Conservation (phyloP, 2,329 filamentous ascomycete species). For the Penicillium hordei region DNA sequence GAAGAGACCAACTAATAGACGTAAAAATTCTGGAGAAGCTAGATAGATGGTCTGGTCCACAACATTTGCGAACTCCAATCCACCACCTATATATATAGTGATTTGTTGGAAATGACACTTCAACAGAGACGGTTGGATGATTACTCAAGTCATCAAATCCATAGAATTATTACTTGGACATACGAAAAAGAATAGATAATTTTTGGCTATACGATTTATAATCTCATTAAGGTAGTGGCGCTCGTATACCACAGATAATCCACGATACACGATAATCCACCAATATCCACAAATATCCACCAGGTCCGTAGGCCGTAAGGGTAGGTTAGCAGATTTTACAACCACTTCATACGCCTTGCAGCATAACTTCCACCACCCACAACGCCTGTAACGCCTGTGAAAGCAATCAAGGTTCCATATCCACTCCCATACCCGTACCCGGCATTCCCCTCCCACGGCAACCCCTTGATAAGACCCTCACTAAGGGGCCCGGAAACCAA, state of each 20-base stretch:
- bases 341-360: constrained; percentile 1
- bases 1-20: too few species aligned
- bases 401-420: constrained; percentile 31
- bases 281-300: not conserved
- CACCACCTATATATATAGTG: too few species aligned
- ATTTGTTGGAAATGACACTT: too few species aligned
- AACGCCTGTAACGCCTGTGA: constrained; percentile 28
- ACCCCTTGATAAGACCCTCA: constrained; percentile 36
- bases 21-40: too few species aligned
- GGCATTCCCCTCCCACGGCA: constrained; percentile 20
- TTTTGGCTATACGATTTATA: not conserved
- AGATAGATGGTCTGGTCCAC: too few species aligned
- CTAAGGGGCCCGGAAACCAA: constrained; percentile 53
- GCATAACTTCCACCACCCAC: constrained; percentile 14
- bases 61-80: too few species aligned
- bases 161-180: too few species aligned
- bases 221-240: not conserved
- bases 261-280: too few species aligned
- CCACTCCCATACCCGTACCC: constrained; percentile 29
- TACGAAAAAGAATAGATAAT: too few species aligned
- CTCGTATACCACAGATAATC: not conserved
- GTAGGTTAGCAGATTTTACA: not conserved
- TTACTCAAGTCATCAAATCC: too few species aligned
- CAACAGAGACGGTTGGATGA: too few species aligned
- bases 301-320: too few species aligned